Percentiles rank a stretch among this genome's conserved stretches.
Conservation (phyloP, 176 grass and related monocot genomes). For the Panicum miliaceum region DNA sequence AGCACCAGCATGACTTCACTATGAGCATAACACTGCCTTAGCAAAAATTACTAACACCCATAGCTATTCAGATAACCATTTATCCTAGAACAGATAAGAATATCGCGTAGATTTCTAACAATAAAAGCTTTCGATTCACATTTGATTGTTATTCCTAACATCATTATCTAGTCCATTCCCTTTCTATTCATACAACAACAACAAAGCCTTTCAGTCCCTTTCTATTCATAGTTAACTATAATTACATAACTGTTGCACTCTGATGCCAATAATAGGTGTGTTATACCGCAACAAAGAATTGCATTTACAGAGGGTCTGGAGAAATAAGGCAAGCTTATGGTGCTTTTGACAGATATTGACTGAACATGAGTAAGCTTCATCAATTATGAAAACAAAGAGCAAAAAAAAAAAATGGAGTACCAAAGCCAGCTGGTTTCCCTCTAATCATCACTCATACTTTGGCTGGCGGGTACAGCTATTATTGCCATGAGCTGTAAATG, state of each 20-base stretch:
- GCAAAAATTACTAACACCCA: neutral
- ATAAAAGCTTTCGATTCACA: neutral
- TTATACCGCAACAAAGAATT: neutral
- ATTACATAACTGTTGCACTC: neutral
- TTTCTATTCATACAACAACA: neutral
- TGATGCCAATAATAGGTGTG: neutral
- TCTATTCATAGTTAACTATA: neutral
- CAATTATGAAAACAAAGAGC: neutral
- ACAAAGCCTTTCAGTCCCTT: neutral
- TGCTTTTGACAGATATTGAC: neutral
- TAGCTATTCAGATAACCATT: neutral
- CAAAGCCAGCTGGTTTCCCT: neutral
- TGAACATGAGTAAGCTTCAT: neutral
- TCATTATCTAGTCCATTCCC: neutral
- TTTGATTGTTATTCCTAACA: neutral
- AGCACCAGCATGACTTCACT: neutral
- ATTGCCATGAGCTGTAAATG: constrained; percentile 16
- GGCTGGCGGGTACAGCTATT: neutral
- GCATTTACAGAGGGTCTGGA: neutral
- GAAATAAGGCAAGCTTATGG: neutral
- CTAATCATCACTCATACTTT: neutral
- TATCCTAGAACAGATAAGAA: neutral
- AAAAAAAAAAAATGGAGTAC: neutral
- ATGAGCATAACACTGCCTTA: constrained; percentile 7
- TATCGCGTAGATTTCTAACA: neutral